These are phyloP conservation scores for Shiraia sp. DNA, from an alignment of 2,329 filamentous ascomycete genomes.

Conservation along the genomic window DNA sequence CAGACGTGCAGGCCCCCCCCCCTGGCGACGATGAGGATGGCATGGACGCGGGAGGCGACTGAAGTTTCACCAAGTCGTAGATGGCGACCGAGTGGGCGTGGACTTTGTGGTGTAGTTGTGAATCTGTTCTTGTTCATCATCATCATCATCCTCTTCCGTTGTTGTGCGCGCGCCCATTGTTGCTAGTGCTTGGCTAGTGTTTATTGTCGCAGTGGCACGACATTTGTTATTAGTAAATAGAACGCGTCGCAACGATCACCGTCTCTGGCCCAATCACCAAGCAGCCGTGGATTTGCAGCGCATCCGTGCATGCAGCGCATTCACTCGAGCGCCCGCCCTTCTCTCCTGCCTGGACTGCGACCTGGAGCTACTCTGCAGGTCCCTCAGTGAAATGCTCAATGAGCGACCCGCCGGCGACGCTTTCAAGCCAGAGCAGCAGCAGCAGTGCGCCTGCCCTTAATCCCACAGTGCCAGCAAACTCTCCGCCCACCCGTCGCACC, in stretches of 20 bases:
- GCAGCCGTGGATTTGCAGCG: constrained; percentile 8
- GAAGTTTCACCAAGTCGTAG: neutral
- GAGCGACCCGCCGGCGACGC: constrained; percentile 24
- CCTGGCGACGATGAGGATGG: constrained; percentile 16
- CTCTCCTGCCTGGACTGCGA: constrained; percentile 15
- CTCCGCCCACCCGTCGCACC: constrained; percentile 12
- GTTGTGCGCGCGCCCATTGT: too few relatives aligned
- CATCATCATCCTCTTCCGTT: too few relatives aligned
- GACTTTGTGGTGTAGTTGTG: neutral
- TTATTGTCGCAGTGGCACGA: too few relatives aligned
- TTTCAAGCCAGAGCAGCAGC: constrained; percentile 10
- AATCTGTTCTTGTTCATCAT: too few relatives aligned
- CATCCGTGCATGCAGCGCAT: constrained; percentile 18
- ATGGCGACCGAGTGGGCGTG: neutral
- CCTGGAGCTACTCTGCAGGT: constrained; percentile 20
- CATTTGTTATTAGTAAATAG: too few relatives aligned
- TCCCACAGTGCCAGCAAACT: constrained; percentile 6
- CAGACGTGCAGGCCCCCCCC: too few relatives aligned
- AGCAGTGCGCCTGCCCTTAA: neutral
- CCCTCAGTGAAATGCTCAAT: constrained; percentile 28
- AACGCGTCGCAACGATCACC: too few relatives aligned
- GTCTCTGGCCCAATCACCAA: neutral
- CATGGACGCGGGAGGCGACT: too few relatives aligned
- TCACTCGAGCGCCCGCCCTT: constrained; percentile 16
- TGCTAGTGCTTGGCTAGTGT: too few relatives aligned